Evolutionary conservation across 2,329 filamentous ascomycete species (phyloP).

Genomic region (Trichoderma afroharzianum): DNA sequence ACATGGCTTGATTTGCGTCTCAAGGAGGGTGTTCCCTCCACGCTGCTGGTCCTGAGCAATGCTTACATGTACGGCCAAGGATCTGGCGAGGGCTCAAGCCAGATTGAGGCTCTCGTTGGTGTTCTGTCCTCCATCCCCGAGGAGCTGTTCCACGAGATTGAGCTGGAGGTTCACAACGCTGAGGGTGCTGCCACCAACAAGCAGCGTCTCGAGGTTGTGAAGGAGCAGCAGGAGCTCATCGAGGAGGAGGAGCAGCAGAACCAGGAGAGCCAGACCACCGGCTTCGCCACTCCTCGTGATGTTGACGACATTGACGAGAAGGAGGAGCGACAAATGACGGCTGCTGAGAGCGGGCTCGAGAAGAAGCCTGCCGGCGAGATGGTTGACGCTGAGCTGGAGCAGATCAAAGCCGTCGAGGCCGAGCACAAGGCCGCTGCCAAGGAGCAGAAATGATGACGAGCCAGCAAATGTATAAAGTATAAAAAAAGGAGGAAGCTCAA

Average conservation of each 20-base stretch:
- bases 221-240: constrained; percentile 97
- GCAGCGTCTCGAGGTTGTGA: constrained; percentile 95
- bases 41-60: constrained; percentile 90
- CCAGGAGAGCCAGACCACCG: constrained; percentile 71
- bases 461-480: constrained; percentile 37
- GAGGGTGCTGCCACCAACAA: constrained; percentile 98
- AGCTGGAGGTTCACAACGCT: constrained; percentile 93
- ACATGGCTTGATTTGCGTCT: constrained; percentile 93
- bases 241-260: constrained; percentile 95
- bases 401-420: constrained; percentile 29
- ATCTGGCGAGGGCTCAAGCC: constrained; percentile 80
- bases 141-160: constrained; percentile 98
- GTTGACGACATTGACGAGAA: constrained; percentile 93
- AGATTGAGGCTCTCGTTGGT: constrained; percentile 88
- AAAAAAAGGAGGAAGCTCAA: constrained; percentile 21
- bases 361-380: constrained; percentile 52
- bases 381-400: constrained; percentile 52
- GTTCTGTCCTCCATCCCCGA: constrained; percentile 94
- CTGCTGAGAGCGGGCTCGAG: constrained; percentile 44
- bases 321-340: constrained; percentile 63
- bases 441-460: constrained; percentile 37
- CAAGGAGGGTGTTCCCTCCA: constrained; percentile 92
- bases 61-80: constrained; percentile 94
- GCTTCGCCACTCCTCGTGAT: constrained; percentile 74
- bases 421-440: constrained; percentile 29